Percentiles rank a stretch among this genome's conserved stretches.
phyloP scores from a whole-genome alignment of 2,329 filamentous ascomycete genomes.

The Phoma sp. region DNA sequence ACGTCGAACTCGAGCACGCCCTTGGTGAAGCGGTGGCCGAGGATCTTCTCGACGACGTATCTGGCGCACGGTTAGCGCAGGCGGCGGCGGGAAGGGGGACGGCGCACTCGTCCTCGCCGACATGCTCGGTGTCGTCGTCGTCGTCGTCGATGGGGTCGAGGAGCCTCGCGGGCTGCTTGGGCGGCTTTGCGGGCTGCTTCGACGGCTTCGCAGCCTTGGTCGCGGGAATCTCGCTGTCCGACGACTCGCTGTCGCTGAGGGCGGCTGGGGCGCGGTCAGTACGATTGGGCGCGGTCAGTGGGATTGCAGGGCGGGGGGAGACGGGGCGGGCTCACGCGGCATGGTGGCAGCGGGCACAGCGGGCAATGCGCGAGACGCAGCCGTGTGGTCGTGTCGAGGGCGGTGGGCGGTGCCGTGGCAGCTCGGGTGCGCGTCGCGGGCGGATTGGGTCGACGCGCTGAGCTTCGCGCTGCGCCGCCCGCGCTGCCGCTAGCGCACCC shows the following conservation, averaged over 20 bases:
- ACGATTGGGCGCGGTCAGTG: conserved; percentile 10
- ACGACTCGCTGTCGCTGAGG: conserved; percentile 51
- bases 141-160: too few relatives aligned
- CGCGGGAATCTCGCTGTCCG: conserved; percentile 39
- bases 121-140: conserved; percentile 52
- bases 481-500: conserved; percentile 6
- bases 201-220: conserved; percentile 32
- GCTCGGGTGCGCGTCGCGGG: conserved; percentile 14
- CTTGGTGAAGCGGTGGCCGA: conserved; percentile 65
- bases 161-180: conserved; percentile 47
- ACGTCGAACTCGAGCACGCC: conserved; percentile 66
- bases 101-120: conserved; percentile 55
- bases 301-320: too few relatives aligned
- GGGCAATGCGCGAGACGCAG: background rate
- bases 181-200: conserved; percentile 21
- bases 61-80: conserved; percentile 53
- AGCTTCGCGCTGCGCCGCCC: conserved; percentile 12
- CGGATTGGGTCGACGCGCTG: conserved; percentile 6
- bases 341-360: conserved; percentile 32
- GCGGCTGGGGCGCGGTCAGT: conserved; percentile 44
- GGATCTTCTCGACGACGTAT: conserved; percentile 77
- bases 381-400: conserved; percentile 1
- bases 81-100: background rate
- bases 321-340: conserved; percentile 43
- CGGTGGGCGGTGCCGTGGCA: background rate